phyloP scores from a whole-genome alignment of 176 grass and related monocot genomes.

The Zea luxurians region DNA sequence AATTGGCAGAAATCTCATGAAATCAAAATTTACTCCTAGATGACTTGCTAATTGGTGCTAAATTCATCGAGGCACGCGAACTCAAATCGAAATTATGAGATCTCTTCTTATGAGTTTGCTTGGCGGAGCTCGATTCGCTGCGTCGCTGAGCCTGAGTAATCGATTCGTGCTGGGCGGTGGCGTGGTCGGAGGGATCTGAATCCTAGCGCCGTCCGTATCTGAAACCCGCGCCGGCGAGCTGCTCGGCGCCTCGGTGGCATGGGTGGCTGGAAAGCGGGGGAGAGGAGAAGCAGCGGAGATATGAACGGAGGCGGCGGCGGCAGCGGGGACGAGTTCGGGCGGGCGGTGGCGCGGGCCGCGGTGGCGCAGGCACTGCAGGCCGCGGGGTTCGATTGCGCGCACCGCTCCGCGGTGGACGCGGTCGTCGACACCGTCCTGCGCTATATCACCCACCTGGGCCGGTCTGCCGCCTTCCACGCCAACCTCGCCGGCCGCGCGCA shows the following conservation, averaged over 20 bases:
- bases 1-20: neutral
- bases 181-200: conserved; percentile 40
- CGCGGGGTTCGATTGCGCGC: conserved; percentile 57
- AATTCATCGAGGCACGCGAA: neutral
- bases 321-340: conserved; percentile 59
- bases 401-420: conserved; percentile 60
- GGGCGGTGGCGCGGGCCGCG: conserved; percentile 56
- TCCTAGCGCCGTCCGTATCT: conserved; percentile 62
- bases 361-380: conserved; percentile 72
- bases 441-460: conserved; percentile 71
- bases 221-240: conserved; percentile 46
- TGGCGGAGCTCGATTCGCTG: neutral
- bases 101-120: neutral
- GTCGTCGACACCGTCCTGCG: conserved; percentile 63
- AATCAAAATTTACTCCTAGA: neutral
- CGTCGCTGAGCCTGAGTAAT: neutral
- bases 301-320: conserved; percentile 31
- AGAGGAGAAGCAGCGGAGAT: conserved; percentile 24
- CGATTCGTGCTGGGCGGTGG: conserved; percentile 17
- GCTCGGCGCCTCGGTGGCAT: conserved; percentile 42
- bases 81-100: neutral
- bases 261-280: conserved; percentile 18
- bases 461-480: conserved; percentile 63
- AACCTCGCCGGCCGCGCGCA: conserved; percentile 66
- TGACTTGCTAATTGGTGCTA: neutral